phyloP scores from a whole-genome alignment of 305 asterid genomes.

The Fraxinus paxiana region DNA sequence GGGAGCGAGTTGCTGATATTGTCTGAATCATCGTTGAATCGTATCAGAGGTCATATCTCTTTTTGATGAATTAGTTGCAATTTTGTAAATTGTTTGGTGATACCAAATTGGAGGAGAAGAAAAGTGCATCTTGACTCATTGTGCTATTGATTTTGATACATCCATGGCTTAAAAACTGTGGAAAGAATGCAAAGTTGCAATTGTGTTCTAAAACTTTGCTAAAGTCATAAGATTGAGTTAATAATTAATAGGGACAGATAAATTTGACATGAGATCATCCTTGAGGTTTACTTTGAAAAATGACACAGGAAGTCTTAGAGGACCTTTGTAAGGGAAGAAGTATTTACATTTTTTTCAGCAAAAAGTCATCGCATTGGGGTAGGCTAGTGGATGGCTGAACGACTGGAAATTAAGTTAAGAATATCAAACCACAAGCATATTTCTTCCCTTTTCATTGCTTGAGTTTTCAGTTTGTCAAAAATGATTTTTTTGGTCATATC shows the following conservation, averaged over 20 bases:
- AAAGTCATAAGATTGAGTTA: conserved; percentile 12
- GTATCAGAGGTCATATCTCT: background rate
- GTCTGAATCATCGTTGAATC: background rate
- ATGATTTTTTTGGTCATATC: background rate
- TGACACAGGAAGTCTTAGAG: background rate
- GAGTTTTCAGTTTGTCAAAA: background rate
- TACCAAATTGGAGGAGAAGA: conserved; percentile 4
- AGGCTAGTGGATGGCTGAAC: background rate
- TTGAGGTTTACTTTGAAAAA: background rate
- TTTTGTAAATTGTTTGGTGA: conserved; percentile 13
- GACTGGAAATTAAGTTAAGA: background rate
- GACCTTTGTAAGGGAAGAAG: background rate
- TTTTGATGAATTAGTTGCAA: conserved; percentile 14
- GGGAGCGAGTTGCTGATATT: background rate
- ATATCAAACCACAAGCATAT: background rate
- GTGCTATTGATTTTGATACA: background rate
- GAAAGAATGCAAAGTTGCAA: background rate
- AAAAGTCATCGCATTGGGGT: background rate
- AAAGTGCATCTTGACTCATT: conserved; percentile 2
- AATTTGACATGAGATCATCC: background rate
- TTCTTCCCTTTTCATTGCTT: background rate
- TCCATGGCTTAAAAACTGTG: conserved; percentile 9
- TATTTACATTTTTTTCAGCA: background rate
- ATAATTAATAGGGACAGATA: conserved; percentile 2
- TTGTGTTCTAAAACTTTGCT: background rate